A percentile compares a stretch with the other conserved stretches of the same genome.
phyloP scores from a whole-genome alignment of 2,329 filamentous ascomycete genomes.

The Cladosporium sp. region DNA sequence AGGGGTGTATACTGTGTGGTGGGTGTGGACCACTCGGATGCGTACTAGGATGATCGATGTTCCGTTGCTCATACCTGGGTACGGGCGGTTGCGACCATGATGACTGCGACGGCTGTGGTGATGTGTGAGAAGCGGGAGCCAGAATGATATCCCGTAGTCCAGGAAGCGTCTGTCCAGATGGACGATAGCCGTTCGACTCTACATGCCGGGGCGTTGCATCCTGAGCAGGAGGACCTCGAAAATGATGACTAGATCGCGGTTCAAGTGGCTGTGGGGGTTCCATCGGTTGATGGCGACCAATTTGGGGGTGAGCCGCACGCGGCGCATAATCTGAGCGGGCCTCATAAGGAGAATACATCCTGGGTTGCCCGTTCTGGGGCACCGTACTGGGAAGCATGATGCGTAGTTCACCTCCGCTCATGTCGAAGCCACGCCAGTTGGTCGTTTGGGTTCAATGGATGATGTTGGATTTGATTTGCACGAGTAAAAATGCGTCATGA shows the following conservation, averaged over 20 bases:
- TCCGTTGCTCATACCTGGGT: conserved; percentile 15
- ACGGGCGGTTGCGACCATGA: conserved; percentile 21
- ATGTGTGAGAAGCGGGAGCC: conserved; percentile 23
- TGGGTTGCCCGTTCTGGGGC: conserved; percentile 2
- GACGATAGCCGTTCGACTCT: conserved; percentile 24
- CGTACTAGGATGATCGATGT: conserved; percentile 1
- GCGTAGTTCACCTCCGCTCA: conserved; percentile 12
- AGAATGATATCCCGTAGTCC: conserved; percentile 36
- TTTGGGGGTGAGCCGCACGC: background rate
- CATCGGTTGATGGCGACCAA: conserved; percentile 12
- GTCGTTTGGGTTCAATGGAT: background rate
- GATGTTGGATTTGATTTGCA: background rate
- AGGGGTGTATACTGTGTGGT: conserved; percentile 24
- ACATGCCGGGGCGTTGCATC: background rate
- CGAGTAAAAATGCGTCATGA: conserved; percentile 1
- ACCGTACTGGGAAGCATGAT: conserved; percentile 15
- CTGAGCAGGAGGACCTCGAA: background rate
- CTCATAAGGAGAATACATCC: conserved; percentile 12
- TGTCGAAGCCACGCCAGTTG: conserved; percentile 5
- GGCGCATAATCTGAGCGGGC: conserved; percentile 5
- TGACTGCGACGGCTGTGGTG: conserved; percentile 20
- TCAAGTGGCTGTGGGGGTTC: conserved; percentile 13
- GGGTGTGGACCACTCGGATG: conserved; percentile 27
- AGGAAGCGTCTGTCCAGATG: conserved; percentile 30
- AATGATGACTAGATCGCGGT: conserved; percentile 1